These are phyloP conservation scores for Prunella vulgaris DNA, from an alignment of 257 asterid genomes.

Conservation along the genomic window DNA sequence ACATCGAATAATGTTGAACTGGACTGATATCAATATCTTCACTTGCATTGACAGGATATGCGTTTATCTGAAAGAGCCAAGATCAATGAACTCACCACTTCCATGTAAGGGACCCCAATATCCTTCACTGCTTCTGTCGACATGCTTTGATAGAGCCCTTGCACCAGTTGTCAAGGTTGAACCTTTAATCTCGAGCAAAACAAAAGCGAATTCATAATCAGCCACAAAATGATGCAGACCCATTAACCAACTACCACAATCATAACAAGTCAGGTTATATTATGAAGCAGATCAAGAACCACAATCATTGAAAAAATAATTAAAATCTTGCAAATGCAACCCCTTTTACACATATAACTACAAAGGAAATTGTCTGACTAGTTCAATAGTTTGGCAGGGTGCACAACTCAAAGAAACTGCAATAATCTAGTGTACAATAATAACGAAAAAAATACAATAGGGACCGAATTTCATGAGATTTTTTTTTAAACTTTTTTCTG, in stretches of 20 bases:
- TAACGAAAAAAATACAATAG: not conserved
- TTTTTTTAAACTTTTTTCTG: not conserved
- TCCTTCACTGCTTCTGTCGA: conserved; percentile 55
- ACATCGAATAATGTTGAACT: not conserved
- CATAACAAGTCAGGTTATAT: not conserved
- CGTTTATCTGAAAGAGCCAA: conserved; percentile 7
- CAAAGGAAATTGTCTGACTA: not conserved
- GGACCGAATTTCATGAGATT: not conserved
- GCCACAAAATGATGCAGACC: not conserved
- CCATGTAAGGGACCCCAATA: conserved; percentile 71
- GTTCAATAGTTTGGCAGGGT: not conserved
- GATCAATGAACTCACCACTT: conserved; percentile 55
- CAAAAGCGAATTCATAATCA: conserved; percentile 22
- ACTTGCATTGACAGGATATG: not conserved
- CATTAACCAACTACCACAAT: conserved; percentile 4
- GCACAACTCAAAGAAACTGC: not conserved
- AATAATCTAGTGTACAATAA: not conserved
- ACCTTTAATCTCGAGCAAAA: conserved; percentile 57
- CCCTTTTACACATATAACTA: not conserved
- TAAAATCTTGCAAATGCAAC: not conserved
- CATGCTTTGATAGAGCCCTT: conserved; percentile 86
- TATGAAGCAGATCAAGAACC: not conserved
- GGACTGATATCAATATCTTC: not conserved
- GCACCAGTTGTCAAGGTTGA: conserved; percentile 69
- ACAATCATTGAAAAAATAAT: not conserved